Conservation (phyloP, 2,329 filamentous ascomycete species). For the Colletotrichum sublineola region DNA sequence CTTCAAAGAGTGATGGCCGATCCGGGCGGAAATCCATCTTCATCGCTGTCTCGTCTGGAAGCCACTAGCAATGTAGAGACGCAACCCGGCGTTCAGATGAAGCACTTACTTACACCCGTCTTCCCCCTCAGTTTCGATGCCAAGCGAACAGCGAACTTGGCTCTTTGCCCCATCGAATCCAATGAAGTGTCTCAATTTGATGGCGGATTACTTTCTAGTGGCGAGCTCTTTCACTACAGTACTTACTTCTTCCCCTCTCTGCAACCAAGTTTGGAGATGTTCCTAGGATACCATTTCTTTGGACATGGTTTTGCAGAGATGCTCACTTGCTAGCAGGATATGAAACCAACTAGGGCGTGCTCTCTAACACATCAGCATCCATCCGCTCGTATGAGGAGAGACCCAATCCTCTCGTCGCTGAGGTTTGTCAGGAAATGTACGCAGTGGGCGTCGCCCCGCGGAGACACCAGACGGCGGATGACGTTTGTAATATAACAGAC, state of each 20-base stretch:
- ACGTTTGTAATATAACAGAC: conserved; percentile 31
- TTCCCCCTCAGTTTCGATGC: conserved; percentile 56
- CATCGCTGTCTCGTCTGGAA: conserved; percentile 60
- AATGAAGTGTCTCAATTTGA: conserved; percentile 51
- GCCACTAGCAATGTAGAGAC: conserved; percentile 24
- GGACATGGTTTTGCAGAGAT: neutral
- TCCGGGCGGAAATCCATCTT: conserved; percentile 60
- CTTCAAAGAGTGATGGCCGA: conserved; percentile 52
- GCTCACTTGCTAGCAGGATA: conserved; percentile 51
- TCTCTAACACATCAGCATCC: conserved; percentile 33
- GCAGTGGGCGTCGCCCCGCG: conserved; percentile 36
- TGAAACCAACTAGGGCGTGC: conserved; percentile 48
- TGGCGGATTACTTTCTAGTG: conserved; percentile 44
- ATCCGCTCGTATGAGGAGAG: conserved; percentile 40
- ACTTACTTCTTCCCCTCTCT: conserved; percentile 46
- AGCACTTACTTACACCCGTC: conserved; percentile 53
- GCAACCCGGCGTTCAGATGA: no score
- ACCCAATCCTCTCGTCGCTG: conserved; percentile 32
- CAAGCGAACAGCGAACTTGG: conserved; percentile 49
- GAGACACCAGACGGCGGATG: conserved; percentile 29
- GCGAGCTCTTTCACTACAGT: conserved; percentile 49
- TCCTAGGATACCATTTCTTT: neutral
- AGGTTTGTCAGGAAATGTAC: conserved; percentile 41
- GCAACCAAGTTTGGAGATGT: no score
- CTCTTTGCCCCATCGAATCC: conserved; percentile 55